These are phyloP conservation scores for Xylaria scruposa DNA, from an alignment of 495 filamentous ascomycete species.

Conservation along the genomic window DNA sequence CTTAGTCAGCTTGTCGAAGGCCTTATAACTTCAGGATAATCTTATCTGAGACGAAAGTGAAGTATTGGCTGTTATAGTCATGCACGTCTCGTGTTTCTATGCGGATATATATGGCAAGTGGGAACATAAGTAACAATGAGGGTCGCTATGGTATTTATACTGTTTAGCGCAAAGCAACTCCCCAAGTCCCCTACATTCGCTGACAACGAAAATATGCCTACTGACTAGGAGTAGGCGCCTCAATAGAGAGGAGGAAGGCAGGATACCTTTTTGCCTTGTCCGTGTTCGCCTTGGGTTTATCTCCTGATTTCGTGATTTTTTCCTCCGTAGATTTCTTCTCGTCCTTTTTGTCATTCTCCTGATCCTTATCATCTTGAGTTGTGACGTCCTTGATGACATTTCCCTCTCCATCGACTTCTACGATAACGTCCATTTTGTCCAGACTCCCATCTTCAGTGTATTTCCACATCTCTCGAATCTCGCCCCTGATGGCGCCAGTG, in stretches of 20 bases:
- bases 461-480: conserved; percentile 75
- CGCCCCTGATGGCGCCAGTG: conserved; percentile 75
- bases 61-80: neutral
- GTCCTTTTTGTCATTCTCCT: conserved; percentile 15
- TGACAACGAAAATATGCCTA: neutral
- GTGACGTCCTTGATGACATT: conserved; percentile 35
- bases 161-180: neutral
- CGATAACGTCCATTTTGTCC: conserved; percentile 55
- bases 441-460: conserved; percentile 77
- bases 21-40: neutral
- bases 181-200: neutral
- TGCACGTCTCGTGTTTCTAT: neutral
- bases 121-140: neutral
- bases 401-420: conserved; percentile 45
- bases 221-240: conserved; percentile 32
- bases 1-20: neutral
- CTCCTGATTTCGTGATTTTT: neutral
- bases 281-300: neutral
- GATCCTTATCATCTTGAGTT: conserved; percentile 22
- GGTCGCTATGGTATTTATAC: neutral
- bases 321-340: conserved; percentile 14
- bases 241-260: conserved; percentile 40
- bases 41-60: neutral
- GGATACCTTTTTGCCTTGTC: conserved; percentile 21
- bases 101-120: neutral